These are phyloP conservation scores for Aspergillus homomorphus DNA, from an alignment of 495 filamentous ascomycete genomes.

Conservation along the genomic window DNA sequence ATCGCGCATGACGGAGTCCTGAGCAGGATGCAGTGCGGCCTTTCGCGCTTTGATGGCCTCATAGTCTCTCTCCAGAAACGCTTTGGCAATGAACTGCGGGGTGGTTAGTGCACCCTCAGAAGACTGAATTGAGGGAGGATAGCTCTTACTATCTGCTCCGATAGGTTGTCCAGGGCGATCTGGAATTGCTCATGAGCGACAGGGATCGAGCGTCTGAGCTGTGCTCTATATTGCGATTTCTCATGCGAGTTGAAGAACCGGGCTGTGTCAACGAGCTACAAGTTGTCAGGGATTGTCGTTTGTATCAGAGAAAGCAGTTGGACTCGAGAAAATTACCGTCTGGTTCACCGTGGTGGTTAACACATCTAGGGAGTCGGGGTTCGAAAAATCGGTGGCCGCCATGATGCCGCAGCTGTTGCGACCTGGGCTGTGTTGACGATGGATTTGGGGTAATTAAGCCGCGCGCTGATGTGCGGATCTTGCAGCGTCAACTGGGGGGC, in stretches of 20 bases:
- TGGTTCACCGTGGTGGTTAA: slow-evolving; percentile 45
- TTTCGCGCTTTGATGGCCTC: slow-evolving; percentile 39
- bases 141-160: slow-evolving; percentile 50
- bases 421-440: background rate
- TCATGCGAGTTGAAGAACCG: slow-evolving; percentile 43
- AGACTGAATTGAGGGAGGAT: background rate
- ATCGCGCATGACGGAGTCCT: slow-evolving; percentile 37
- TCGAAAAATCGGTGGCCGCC: slow-evolving; percentile 31
- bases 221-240: slow-evolving; percentile 35
- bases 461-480: background rate
- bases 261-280: slow-evolving; percentile 48
- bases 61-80: slow-evolving; percentile 46
- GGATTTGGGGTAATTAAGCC: background rate
- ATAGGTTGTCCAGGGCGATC: slow-evolving; percentile 48
- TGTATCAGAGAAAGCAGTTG: background rate
- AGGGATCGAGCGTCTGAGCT: slow-evolving; percentile 42
- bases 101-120: slow-evolving; percentile 19
- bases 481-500: background rate
- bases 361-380: slow-evolving; percentile 42
- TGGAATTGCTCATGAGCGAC: slow-evolving; percentile 47
- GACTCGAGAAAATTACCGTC: slow-evolving; percentile 30
- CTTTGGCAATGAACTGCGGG: slow-evolving; percentile 44
- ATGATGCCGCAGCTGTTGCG: slow-evolving; percentile 16
- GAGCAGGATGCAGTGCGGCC: slow-evolving; percentile 23
- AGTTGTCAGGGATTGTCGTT: slow-evolving; percentile 19